These are phyloP conservation scores for Wickerhamiella brachini DNA, from an alignment of 805 yeast genomes.

Conservation along the genomic window DNA sequence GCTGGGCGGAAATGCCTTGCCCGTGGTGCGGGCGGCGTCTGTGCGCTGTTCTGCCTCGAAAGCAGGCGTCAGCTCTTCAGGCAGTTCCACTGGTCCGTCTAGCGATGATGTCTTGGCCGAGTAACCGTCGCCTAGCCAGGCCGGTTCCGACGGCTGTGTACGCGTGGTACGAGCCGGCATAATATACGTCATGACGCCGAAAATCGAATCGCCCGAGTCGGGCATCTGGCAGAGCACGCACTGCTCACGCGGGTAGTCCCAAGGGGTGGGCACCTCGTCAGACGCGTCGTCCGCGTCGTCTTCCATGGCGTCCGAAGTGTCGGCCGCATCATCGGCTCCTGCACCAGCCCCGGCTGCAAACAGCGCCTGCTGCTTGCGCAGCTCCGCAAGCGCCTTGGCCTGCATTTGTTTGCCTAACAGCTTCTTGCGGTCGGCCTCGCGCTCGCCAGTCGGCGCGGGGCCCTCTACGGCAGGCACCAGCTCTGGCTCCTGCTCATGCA, in stretches of 20 bases:
- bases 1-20: conserved; percentile 29
- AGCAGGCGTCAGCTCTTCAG: conserved; percentile 5
- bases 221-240: conserved; percentile 79
- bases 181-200: conserved; percentile 59
- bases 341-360: conserved; percentile 48
- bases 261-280: conserved; percentile 22
- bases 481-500: conserved; percentile 9
- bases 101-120: neutral
- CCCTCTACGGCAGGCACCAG: neutral
- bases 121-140: conserved; percentile 4
- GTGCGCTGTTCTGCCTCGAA: conserved; percentile 29
- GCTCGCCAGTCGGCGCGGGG: neutral
- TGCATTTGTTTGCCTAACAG: conserved; percentile 56
- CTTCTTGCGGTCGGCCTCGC: conserved; percentile 46
- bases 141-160: neutral
- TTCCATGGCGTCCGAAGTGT: conserved; percentile 31
- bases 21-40: neutral
- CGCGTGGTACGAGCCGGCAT: conserved; percentile 16
- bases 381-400: conserved; percentile 57
- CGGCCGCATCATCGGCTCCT: conserved; percentile 15
- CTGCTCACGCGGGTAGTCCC: conserved; percentile 61
- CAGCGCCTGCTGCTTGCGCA: conserved; percentile 64
- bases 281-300: conserved; percentile 9
- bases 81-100: conserved; percentile 23
- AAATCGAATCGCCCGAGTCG: conserved; percentile 46